Conservation (phyloP, 1,284 basidiomycete species). For the Cutaneotrichosporon mucoides region DNA sequence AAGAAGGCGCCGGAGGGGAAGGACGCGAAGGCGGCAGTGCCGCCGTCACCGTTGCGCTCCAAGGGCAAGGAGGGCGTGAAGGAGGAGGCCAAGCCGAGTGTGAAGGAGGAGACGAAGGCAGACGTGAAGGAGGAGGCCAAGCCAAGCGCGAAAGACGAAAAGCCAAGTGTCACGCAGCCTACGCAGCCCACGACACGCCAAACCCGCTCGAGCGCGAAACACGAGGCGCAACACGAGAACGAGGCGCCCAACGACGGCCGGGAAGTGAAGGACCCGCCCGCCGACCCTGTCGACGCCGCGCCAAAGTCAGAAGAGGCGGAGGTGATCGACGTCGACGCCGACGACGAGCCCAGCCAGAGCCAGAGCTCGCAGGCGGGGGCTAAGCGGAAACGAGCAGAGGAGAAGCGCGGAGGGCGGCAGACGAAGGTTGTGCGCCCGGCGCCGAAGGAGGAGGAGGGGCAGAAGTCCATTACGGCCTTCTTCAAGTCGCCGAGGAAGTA, state of each 20-base stretch:
- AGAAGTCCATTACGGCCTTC: slow-evolving; percentile 40
- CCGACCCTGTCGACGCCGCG: no score
- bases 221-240: no score
- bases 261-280: no score
- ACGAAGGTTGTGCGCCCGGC: slow-evolving; percentile 30
- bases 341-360: neutral
- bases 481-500: slow-evolving; percentile 33
- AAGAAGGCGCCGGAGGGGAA: slow-evolving; percentile 15
- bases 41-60: no score
- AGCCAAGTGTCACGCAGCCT: neutral
- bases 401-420: slow-evolving; percentile 27
- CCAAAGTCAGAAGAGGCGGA: neutral
- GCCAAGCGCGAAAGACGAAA: neutral
- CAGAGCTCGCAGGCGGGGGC: neutral
- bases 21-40: no score
- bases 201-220: no score
- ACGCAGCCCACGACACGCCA: neutral
- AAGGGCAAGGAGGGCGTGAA: neutral
- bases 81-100: neutral
- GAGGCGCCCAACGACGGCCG: no score
- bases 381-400: slow-evolving; percentile 8
- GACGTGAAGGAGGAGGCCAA: neutral
- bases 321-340: slow-evolving; percentile 2
- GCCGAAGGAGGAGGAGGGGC: slow-evolving; percentile 23
- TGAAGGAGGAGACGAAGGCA: neutral